A percentile compares a stretch with the other conserved stretches of the same genome.
Evolutionary conservation across 2,329 filamentous ascomycete genomes (phyloP).

Genomic region (Nemania abortiva): DNA sequence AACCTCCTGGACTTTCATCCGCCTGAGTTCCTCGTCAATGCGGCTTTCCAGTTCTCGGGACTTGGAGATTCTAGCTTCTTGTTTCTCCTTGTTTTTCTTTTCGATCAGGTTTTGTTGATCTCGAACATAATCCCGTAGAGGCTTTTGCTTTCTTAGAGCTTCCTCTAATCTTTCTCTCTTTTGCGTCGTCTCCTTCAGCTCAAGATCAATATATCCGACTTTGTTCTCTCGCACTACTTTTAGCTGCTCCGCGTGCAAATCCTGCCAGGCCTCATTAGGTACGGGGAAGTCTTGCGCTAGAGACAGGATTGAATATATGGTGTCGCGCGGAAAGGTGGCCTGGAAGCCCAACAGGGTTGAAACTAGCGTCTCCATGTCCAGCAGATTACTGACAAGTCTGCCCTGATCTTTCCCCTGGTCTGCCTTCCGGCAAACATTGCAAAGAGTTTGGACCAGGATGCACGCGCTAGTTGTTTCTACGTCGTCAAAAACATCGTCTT

Average conservation of each 20-base stretch:
- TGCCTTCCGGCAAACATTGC: conserved; percentile 23
- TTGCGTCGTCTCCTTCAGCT: neutral
- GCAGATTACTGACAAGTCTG: conserved; percentile 18
- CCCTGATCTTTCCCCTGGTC: conserved; percentile 19
- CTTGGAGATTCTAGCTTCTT: conserved; percentile 12
- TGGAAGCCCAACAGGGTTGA: conserved; percentile 22
- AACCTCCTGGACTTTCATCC: conserved; percentile 19
- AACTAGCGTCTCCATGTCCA: conserved; percentile 27
- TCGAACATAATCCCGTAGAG: neutral
- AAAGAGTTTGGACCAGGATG: conserved; percentile 10
- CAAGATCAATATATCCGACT: neutral
- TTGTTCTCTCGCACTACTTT: conserved; percentile 1
- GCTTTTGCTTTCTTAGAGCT: conserved; percentile 2
- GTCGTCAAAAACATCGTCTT: conserved; percentile 20
- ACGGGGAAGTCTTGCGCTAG: conserved; percentile 17
- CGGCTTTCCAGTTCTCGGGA: neutral
- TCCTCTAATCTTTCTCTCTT: conserved; percentile 10
- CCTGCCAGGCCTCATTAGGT: conserved; percentile 10
- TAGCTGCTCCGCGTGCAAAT: conserved; percentile 2
- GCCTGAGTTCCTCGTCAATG: conserved; percentile 15
- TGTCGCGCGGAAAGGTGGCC: conserved; percentile 27
- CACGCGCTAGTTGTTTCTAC: conserved; percentile 22
- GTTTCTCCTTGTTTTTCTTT: conserved; percentile 21
- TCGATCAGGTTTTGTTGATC: neutral
- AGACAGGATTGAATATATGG: conserved; percentile 25